These are phyloP conservation scores for Hondaea fermentalgiana DNA, from an alignment of 108 stramenopile species.

Conservation along the genomic window DNA sequence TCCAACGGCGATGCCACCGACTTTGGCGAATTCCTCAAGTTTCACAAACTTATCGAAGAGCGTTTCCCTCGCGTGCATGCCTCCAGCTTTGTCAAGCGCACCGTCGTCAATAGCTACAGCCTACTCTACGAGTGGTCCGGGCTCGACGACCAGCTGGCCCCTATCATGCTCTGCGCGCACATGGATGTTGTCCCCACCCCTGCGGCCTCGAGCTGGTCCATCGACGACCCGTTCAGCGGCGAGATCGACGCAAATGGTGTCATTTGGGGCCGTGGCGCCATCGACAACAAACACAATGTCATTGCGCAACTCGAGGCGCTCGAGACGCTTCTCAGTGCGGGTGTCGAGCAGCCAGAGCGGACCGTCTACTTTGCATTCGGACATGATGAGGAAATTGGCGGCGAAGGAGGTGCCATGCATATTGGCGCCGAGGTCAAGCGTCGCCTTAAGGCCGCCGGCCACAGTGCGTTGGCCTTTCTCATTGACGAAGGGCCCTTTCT, in stretches of 20 bases:
- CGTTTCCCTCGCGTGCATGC: background rate
- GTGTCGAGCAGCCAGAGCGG: background rate
- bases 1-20: background rate
- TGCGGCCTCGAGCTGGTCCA: background rate
- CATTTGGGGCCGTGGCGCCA: constrained; percentile 28
- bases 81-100: background rate
- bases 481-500: constrained; percentile 25
- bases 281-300: constrained; percentile 29
- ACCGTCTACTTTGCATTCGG: constrained; percentile 18
- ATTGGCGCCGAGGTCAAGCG: background rate
- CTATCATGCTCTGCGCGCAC: constrained; percentile 20
- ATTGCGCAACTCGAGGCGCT: constrained; percentile 15
- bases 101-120: background rate
- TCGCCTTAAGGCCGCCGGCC: background rate
- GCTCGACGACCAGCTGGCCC: background rate
- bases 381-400: constrained; percentile 29
- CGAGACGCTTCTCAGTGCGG: background rate
- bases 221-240: background rate
- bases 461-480: background rate
- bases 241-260: constrained; percentile 3
- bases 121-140: background rate
- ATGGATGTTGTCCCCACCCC: constrained; percentile 23
- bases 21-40: background rate
- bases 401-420: background rate
- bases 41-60: background rate